Evolutionary conservation across 495 filamentous ascomycete species (phyloP), one percentile per base, ranked within the genome.

Genomic region (Penicillium soppii): DNA sequence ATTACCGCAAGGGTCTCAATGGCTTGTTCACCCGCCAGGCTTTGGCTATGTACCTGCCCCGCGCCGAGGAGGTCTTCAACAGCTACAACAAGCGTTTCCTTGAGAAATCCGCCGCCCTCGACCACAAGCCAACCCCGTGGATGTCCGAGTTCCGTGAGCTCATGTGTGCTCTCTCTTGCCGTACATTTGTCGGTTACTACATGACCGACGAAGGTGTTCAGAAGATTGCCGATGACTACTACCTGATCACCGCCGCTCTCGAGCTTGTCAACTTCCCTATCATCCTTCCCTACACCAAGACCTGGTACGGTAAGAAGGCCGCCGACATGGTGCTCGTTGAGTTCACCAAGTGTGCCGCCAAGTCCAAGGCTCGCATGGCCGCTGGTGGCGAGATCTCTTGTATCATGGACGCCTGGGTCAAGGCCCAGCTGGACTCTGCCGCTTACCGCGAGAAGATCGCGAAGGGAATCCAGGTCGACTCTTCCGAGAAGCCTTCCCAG

Each of bases 261-360:
- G 94, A 98, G 66, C 81, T 98, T 32, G 94, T 98, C 71, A 97
- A 97, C 75, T 97, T 98, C 80, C 94, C 94, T 29, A 87, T 98
- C 74, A 97, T 97, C 69, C 72, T 98, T 43, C 94, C 94, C 38
- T 98, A 82, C 79, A 96, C 94, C 58, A 92, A 88, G 79, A 89
- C 90, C 7, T 98, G 91, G 90, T 96, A 96, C 66, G 94, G 94
- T 54, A 95, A 97, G 81, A 94, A 90, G 72, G 90, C 92, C 15
- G 85, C 94, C 33, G 88, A 92, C 58, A 92, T 92, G 84, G 91
- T 97, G 20, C 76, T 97, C 49, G 82, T 81, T 2, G 91, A 95
- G 66, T 97, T 98, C 66, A 68, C 88, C 61, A 89, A 88, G 66
- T 98, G 94, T 67, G 88, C 94, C 23, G 89, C 90, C 27, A 96